These are phyloP conservation scores for Gaeumannomyces tritici DNA, from an alignment of 2,329 filamentous ascomycete genomes.

Conservation along the genomic window DNA sequence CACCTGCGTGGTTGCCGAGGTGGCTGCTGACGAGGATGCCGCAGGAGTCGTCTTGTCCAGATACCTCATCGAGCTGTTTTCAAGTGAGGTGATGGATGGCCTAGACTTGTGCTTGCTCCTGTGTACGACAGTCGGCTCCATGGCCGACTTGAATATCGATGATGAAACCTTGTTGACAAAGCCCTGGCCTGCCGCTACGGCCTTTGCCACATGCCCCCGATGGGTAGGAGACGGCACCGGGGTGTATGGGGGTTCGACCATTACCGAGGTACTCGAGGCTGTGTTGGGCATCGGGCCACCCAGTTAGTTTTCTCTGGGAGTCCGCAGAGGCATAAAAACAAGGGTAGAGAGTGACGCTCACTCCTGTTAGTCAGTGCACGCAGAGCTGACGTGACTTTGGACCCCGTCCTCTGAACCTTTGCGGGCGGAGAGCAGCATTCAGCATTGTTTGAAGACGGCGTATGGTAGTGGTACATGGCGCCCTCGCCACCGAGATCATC, in stretches of 20 bases:
- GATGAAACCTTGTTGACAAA: slow-evolving; percentile 26
- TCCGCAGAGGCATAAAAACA: background rate
- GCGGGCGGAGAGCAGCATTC: slow-evolving; percentile 13
- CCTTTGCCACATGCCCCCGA: slow-evolving; percentile 4
- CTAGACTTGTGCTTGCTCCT: slow-evolving; percentile 26
- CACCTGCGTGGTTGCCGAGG: slow-evolving; percentile 13
- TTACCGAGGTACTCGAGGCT: slow-evolving; percentile 15
- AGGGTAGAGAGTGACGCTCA: slow-evolving; percentile 3
- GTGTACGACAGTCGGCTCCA: slow-evolving; percentile 32
- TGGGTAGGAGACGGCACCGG: background rate
- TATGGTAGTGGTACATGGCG: background rate
- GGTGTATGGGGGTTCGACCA: slow-evolving; percentile 8
- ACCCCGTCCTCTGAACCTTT: slow-evolving; percentile 29
- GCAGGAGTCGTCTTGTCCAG: background rate
- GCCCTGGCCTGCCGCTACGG: background rate
- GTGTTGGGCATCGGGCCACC: background rate
- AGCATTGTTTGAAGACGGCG: background rate
- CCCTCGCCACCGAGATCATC: background rate
- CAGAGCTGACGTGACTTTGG: slow-evolving; percentile 29
- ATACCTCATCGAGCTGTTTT: slow-evolving; percentile 6
- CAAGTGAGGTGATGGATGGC: slow-evolving; percentile 14
- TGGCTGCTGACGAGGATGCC: slow-evolving; percentile 4
- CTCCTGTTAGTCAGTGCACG: slow-evolving; percentile 30
- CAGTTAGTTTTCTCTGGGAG: background rate
- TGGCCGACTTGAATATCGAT: slow-evolving; percentile 25